A percentile compares a stretch with the other conserved stretches of the same genome.
phyloP scores from a whole-genome alignment of 1,139 yeast species.

The Candida neerlandica region DNA sequence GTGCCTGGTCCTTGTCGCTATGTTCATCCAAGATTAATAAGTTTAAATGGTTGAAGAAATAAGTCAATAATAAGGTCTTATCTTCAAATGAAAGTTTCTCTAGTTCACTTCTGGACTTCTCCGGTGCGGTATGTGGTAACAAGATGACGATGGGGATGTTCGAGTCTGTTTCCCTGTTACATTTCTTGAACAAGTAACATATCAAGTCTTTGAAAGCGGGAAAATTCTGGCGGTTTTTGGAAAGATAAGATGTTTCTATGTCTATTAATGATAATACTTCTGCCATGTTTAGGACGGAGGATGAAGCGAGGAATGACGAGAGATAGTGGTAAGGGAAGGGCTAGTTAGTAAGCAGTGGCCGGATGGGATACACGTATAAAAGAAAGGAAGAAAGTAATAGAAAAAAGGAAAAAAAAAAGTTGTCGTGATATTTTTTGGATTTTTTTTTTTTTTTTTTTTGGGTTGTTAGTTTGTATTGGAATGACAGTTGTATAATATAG shows the following conservation, averaged over 20 bases:
- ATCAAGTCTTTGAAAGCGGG: slow-evolving; percentile 19
- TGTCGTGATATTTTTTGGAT: no score
- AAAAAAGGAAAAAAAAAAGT: not conserved
- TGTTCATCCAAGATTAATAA: slow-evolving; percentile 30
- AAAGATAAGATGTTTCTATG: not conserved
- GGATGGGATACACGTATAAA: no score
- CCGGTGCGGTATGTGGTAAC: slow-evolving; percentile 19
- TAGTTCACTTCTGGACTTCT: slow-evolving; percentile 1
- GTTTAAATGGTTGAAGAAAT: slow-evolving; percentile 48
- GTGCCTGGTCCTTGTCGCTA: slow-evolving; percentile 22
- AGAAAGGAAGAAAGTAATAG: no score
- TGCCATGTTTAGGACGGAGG: slow-evolving; percentile 12
- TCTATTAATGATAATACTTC: slow-evolving; percentile 17
- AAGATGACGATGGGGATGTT: slow-evolving; percentile 38
- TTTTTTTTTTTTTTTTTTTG: no score
- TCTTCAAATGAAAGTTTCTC: slow-evolving; percentile 29
- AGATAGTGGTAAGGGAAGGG: not conserved
- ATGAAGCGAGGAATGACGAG: not conserved
- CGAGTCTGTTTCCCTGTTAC: slow-evolving; percentile 39
- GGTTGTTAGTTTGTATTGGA: no score
- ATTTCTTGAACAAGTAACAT: slow-evolving; percentile 32
- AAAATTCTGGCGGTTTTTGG: not conserved
- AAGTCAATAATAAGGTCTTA: slow-evolving; percentile 34
- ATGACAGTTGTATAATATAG: no score
- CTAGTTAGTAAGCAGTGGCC: no score